These are phyloP conservation scores for Mycotypha africana DNA, from an alignment of 371 early-diverging fungal species.

Conservation along the genomic window DNA sequence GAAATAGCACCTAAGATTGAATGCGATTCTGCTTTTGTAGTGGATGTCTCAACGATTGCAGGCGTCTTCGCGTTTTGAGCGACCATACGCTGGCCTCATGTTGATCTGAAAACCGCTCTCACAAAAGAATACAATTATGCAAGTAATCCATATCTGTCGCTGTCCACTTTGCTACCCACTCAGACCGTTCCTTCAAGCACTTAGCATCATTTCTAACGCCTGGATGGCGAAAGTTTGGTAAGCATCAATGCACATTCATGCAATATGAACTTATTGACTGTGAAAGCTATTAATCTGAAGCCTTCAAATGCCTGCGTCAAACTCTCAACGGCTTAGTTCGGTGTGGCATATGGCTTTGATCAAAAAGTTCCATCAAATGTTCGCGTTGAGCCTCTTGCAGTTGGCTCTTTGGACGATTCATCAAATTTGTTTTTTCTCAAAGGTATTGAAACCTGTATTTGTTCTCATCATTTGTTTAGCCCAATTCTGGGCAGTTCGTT, in stretches of 20 bases:
- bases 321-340: constrained; percentile 4
- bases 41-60: too few species aligned
- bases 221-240: not conserved
- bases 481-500: constrained; percentile 1
- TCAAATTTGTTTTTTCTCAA: constrained; percentile 1
- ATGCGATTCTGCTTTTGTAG: too few species aligned
- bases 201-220: not conserved
- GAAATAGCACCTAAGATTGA: too few species aligned
- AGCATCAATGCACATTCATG: not conserved
- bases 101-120: constrained; percentile 1
- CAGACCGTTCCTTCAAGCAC: not conserved
- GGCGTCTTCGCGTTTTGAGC: not conserved
- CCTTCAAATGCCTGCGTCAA: constrained; percentile 6
- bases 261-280: constrained; percentile 3
- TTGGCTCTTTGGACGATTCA: not conserved
- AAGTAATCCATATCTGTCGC: constrained; percentile 3
- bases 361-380: not conserved
- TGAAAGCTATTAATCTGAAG: not conserved
- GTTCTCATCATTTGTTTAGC: constrained; percentile 1
- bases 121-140: constrained; percentile 3
- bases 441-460: constrained; percentile 1
- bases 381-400: constrained; percentile 1
- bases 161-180: constrained; percentile 1
- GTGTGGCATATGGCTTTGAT: constrained; percentile 5
- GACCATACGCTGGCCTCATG: constrained; percentile 3